Evolutionary conservation across 192 early-diverging fungal genomes (phyloP).

Genomic region (Linnemannia exigua): DNA sequence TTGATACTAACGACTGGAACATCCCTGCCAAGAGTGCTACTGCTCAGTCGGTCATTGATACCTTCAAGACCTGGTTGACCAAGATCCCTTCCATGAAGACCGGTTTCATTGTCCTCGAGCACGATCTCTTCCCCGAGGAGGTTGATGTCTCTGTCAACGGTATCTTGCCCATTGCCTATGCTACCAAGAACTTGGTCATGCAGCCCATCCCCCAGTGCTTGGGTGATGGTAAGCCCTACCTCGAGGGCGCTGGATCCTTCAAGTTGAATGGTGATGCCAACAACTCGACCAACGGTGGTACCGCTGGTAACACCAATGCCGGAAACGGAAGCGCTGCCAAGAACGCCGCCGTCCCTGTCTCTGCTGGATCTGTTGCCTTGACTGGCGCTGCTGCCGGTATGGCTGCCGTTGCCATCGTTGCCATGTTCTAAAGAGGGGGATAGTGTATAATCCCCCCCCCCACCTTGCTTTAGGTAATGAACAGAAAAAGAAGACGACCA

Average conservation of each 20-base stretch:
- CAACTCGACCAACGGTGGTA: neutral
- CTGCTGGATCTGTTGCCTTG: neutral
- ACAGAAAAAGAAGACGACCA: neutral
- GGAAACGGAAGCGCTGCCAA: neutral
- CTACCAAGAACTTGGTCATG: slow-evolving; percentile 42
- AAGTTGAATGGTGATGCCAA: neutral
- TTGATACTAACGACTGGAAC: slow-evolving; percentile 68
- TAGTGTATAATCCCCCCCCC: no score
- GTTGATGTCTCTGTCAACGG: slow-evolving; percentile 62
- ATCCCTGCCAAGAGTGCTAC: slow-evolving; percentile 38
- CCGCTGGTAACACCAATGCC: neutral
- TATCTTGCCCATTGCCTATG: slow-evolving; percentile 46
- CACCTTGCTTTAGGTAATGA: no score
- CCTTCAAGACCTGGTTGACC: slow-evolving; percentile 59
- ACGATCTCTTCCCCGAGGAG: slow-evolving; percentile 65
- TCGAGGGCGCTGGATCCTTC: slow-evolving; percentile 49
- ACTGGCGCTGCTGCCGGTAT: neutral
- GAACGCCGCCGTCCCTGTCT: slow-evolving; percentile 2
- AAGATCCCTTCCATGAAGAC: slow-evolving; percentile 58
- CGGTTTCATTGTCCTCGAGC: slow-evolving; percentile 66
- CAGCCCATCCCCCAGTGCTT: slow-evolving; percentile 58
- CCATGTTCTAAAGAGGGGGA: slow-evolving; percentile 18
- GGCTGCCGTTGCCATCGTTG: slow-evolving; percentile 14
- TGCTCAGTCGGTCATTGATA: slow-evolving; percentile 38
- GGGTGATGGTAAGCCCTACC: slow-evolving; percentile 55